Conservation (phyloP, 768 basidiomycete species). For the Tulasnella sp. region DNA sequence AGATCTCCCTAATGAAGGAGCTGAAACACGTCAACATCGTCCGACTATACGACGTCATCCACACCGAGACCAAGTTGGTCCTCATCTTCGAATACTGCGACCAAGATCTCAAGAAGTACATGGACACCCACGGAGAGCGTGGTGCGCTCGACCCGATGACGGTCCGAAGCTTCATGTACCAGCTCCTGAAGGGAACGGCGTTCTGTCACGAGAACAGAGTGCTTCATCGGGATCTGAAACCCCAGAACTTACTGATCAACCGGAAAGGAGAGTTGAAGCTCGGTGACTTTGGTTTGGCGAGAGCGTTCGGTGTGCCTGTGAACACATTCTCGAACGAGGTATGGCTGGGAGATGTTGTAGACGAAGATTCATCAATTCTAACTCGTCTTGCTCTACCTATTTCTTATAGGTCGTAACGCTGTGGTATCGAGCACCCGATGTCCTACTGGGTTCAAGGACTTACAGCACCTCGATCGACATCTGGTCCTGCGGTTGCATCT, state of each 20-base stretch:
- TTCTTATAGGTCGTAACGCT: conserved; percentile 75
- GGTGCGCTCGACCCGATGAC: conserved; percentile 81
- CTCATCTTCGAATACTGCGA: conserved; percentile 99
- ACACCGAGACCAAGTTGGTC: conserved; percentile 95
- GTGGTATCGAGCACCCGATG: conserved; percentile 98
- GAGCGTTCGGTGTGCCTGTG: conserved; percentile 97
- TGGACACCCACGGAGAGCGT: conserved; percentile 95
- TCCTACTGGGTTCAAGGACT: conserved; percentile 89
- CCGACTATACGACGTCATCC: conserved; percentile 95
- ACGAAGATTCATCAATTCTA: neutral
- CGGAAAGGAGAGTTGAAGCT: conserved; percentile 93
- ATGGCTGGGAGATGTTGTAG: neutral
- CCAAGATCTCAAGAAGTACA: conserved; percentile 97
- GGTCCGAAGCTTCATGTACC: conserved; percentile 94
- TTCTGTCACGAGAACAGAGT: conserved; percentile 99
- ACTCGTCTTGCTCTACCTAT: neutral
- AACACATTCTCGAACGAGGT: conserved; percentile 99
- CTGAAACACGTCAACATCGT: conserved; percentile 99
- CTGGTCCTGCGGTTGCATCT: conserved; percentile 98
- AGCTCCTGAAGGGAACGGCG: conserved; percentile 91
- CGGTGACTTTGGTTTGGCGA: conserved; percentile 93
- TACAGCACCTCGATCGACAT: conserved; percentile 98
- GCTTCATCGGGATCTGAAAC: conserved; percentile 93
- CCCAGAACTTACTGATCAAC: conserved; percentile 96
- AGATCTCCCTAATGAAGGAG: conserved; percentile 99